Percentiles rank a stretch among this genome's conserved stretches.
These are phyloP conservation scores for Fusarium redolens DNA, from an alignment of 2,329 filamentous ascomycete species.

Conservation along the genomic window DNA sequence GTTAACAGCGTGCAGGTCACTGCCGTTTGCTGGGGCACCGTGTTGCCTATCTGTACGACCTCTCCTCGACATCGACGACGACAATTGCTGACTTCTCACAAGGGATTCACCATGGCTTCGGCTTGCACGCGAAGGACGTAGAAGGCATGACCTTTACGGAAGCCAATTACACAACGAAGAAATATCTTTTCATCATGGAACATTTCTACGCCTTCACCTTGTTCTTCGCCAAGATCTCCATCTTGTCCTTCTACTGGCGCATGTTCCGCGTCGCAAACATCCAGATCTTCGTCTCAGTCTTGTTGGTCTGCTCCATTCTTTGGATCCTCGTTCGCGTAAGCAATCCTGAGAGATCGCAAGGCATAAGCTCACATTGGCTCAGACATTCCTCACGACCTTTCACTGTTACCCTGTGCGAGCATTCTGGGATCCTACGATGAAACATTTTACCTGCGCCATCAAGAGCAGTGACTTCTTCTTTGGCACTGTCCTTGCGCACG, in stretches of 20 bases:
- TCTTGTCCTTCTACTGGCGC: slow-evolving; percentile 49
- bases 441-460: slow-evolving; percentile 41
- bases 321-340: slow-evolving; percentile 45
- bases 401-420: slow-evolving; percentile 32
- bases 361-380: neutral
- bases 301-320: slow-evolving; percentile 41
- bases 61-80: neutral
- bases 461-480: slow-evolving; percentile 36
- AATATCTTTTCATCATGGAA: slow-evolving; percentile 41
- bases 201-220: slow-evolving; percentile 47
- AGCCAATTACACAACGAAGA: slow-evolving; percentile 23
- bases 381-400: slow-evolving; percentile 26
- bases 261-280: slow-evolving; percentile 46
- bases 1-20: slow-evolving; percentile 16
- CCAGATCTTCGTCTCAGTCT: slow-evolving; percentile 38
- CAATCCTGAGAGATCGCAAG: neutral
- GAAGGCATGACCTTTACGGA: slow-evolving; percentile 9
- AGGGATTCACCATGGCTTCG: slow-evolving; percentile 37
- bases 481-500: slow-evolving; percentile 39
- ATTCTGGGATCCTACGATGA: slow-evolving; percentile 26
- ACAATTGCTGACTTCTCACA: slow-evolving; percentile 4
- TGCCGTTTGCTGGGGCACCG: slow-evolving; percentile 23
- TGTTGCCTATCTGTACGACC: slow-evolving; percentile 32
- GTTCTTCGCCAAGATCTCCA: slow-evolving; percentile 45
- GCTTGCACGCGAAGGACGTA: slow-evolving; percentile 28